Conservation (phyloP, 345 rosid genomes). For the Gossypium sturtianum region DNA sequence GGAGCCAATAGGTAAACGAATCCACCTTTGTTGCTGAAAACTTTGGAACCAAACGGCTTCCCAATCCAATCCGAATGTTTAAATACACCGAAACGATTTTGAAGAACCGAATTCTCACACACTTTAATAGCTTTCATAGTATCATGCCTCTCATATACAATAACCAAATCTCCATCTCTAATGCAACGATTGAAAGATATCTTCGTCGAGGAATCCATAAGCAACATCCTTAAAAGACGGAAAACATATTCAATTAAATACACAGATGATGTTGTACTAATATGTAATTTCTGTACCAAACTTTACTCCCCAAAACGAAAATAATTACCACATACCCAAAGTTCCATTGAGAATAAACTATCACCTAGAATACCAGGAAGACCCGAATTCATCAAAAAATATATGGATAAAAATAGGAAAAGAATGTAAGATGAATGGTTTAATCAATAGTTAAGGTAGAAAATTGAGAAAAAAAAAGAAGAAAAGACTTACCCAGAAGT, state of each 20-base stretch:
- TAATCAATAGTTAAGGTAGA: neutral
- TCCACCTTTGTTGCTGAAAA: conserved; percentile 76
- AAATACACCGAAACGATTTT: conserved; percentile 83
- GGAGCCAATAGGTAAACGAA: conserved; percentile 79
- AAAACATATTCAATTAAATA: neutral
- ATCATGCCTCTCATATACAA: conserved; percentile 83
- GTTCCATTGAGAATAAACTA: conserved; percentile 4
- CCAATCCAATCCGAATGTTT: conserved; percentile 93
- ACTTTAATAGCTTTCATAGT: conserved; percentile 74
- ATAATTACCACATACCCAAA: neutral
- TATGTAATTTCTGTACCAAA: neutral
- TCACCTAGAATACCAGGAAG: neutral
- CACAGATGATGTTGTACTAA: neutral
- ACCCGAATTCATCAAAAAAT: neutral
- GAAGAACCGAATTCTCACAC: conserved; percentile 49
- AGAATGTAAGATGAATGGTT: neutral
- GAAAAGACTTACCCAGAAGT: neutral
- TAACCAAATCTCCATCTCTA: conserved; percentile 66
- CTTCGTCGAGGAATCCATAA: conserved; percentile 41
- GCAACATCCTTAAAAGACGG: conserved; percentile 37
- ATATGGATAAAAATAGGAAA: neutral
- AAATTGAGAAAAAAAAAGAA: neutral
- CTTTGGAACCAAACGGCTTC: conserved; percentile 91
- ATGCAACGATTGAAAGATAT: conserved; percentile 53
- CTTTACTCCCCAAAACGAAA: neutral